A percentile compares a stretch with the other conserved stretches of the same genome.
These are phyloP conservation scores for Astrocystis sublimbata DNA, from an alignment of 495 filamentous ascomycete species.

Conservation along the genomic window DNA sequence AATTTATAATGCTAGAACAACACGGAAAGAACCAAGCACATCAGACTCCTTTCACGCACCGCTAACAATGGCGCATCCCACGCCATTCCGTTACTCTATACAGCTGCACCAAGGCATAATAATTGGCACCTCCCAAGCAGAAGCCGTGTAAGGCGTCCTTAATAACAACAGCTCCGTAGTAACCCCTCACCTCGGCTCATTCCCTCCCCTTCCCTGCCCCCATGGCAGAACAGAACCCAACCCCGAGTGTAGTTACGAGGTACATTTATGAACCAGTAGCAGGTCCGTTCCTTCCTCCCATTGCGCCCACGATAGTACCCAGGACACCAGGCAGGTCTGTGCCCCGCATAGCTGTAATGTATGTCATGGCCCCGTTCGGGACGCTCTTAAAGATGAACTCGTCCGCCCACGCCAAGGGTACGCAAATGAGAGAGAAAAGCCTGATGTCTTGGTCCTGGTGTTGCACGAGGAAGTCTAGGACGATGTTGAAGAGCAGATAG, in stretches of 20 bases:
- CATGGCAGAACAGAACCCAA: background rate
- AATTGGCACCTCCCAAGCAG: background rate
- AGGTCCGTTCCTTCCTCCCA: too few species aligned
- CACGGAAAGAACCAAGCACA: background rate
- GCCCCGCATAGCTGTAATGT: background rate
- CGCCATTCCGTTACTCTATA: background rate
- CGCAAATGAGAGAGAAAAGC: background rate
- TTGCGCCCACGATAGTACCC: background rate
- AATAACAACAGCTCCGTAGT: too few species aligned
- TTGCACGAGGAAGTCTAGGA: background rate
- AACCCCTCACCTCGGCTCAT: background rate
- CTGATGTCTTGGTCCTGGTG: background rate
- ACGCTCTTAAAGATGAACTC: background rate
- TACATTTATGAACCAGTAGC: too few species aligned
- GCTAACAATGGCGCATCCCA: background rate
- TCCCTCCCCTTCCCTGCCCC: background rate
- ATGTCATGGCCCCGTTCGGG: background rate
- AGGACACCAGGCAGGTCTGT: background rate
- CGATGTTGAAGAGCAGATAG: background rate
- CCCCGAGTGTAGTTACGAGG: too few species aligned
- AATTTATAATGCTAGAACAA: conserved; percentile 10
- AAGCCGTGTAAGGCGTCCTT: background rate
- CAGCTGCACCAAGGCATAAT: background rate
- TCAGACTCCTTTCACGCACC: background rate
- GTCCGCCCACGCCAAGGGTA: background rate